A percentile compares a stretch with the other conserved stretches of the same genome.
Evolutionary conservation across 1,139 yeast genomes (phyloP).

Genomic region (Eremothecium coryli): DNA sequence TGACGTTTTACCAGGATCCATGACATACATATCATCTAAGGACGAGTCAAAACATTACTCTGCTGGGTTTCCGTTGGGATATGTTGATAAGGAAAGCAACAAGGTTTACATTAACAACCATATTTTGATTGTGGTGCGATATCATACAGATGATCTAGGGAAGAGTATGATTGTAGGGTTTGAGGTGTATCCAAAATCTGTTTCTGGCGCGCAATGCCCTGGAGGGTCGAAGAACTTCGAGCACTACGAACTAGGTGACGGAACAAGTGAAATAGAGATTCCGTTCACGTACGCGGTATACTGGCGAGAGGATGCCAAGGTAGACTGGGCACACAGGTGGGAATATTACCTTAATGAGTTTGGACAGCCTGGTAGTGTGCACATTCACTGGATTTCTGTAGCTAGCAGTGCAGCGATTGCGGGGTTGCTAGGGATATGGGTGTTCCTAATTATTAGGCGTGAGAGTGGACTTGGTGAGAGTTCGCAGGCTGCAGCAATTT

Average conservation of each 20-base stretch:
- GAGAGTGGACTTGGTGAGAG: no score
- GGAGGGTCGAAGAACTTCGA: slow-evolving; percentile 53
- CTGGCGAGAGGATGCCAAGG: slow-evolving; percentile 73
- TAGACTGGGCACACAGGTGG: slow-evolving; percentile 69
- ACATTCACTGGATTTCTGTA: slow-evolving; percentile 26
- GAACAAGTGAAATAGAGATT: slow-evolving; percentile 34
- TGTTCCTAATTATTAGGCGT: no score
- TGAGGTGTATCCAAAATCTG: slow-evolving; percentile 83
- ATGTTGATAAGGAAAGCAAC: slow-evolving; percentile 41
- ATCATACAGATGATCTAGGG: slow-evolving; percentile 46
- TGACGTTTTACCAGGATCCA: slow-evolving; percentile 73
- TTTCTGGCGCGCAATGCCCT: slow-evolving; percentile 57
- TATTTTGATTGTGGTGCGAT: slow-evolving; percentile 69
- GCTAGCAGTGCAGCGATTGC: slow-evolving; percentile 22
- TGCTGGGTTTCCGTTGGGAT: slow-evolving; percentile 82
- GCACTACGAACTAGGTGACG: slow-evolving; percentile 41
- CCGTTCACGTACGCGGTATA: slow-evolving; percentile 82
- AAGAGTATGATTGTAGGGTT: slow-evolving; percentile 70
- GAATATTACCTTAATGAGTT: slow-evolving; percentile 43
- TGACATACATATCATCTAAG: slow-evolving; percentile 63
- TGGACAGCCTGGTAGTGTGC: not conserved
- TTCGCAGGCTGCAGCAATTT: not conserved
- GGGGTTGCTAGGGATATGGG: slow-evolving; percentile 14
- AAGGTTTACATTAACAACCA: slow-evolving; percentile 65
- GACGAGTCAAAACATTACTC: slow-evolving; percentile 62